Conservation (phyloP, 2,329 filamentous ascomycete genomes). For the Epichloe glyceriae region DNA sequence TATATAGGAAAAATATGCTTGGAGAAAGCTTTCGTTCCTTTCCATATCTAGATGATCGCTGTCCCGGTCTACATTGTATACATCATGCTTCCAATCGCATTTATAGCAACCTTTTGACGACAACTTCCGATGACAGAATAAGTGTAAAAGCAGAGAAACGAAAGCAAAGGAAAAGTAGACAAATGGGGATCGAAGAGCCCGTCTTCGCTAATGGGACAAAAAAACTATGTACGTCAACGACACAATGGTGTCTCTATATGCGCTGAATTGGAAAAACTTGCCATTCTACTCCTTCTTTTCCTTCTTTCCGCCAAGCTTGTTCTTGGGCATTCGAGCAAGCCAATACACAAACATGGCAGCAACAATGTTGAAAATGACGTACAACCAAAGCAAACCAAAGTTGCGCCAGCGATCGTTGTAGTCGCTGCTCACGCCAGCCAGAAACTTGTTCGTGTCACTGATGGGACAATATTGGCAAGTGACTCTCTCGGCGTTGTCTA, state of each 20-base stretch:
- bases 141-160: no score
- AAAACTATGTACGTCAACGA: not conserved
- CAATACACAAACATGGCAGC: conserved; percentile 45
- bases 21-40: no score
- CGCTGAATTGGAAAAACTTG: no score
- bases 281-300: conserved; percentile 14
- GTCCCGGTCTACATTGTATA: no score
- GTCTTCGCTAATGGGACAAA: no score
- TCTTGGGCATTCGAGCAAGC: conserved; percentile 37
- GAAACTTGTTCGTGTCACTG: conserved; percentile 36
- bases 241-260: not conserved
- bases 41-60: no score
- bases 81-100: no score
- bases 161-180: no score
- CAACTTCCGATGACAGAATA: no score
- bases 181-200: no score
- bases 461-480: conserved; percentile 45
- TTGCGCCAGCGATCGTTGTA: conserved; percentile 55
- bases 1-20: no score
- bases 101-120: no score
- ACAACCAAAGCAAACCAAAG: conserved; percentile 50
- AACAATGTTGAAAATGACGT: conserved; percentile 44
- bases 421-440: conserved; percentile 33
- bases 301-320: conserved; percentile 24
- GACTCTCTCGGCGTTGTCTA: conserved; percentile 30